These are phyloP conservation scores for Coprinopsis cinerea DNA, from an alignment of 768 basidiomycete species.

Conservation along the genomic window DNA sequence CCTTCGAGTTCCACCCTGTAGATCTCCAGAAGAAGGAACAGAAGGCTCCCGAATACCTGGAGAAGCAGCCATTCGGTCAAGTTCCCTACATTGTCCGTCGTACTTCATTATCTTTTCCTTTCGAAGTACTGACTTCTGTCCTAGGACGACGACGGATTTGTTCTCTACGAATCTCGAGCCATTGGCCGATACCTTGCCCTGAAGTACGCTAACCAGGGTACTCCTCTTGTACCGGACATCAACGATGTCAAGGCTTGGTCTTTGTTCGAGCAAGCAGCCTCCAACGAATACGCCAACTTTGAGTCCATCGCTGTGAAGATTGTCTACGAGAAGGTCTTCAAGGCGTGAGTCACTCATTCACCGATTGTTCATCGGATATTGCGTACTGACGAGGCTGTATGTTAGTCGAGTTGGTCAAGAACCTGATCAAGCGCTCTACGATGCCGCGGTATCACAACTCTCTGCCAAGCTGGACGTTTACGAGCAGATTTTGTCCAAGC, in stretches of 20 bases:
- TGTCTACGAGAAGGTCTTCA: constrained; percentile 41
- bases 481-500: constrained; percentile 40
- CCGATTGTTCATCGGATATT: background rate
- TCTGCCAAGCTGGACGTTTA: constrained; percentile 36
- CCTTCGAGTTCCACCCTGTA: constrained; percentile 44
- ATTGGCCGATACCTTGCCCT: constrained; percentile 52
- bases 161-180: constrained; percentile 57
- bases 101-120: constrained; percentile 10
- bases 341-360: constrained; percentile 27
- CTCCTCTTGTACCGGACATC: constrained; percentile 39
- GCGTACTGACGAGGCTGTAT: background rate
- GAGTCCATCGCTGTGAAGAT: constrained; percentile 27
- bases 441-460: constrained; percentile 18
- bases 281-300: constrained; percentile 43
- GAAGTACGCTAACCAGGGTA: constrained; percentile 49
- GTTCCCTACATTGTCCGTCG: constrained; percentile 47
- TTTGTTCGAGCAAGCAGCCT: constrained; percentile 35
- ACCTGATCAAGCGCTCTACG: constrained; percentile 23
- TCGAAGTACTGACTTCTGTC: background rate
- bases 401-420: background rate
- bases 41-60: constrained; percentile 36
- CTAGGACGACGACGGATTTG: constrained; percentile 54
- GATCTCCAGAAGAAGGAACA: constrained; percentile 41
- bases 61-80: constrained; percentile 60
- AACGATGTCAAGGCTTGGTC: constrained; percentile 32